phyloP scores from a whole-genome alignment of 441 rosid species.

The Populus tomentosa region DNA sequence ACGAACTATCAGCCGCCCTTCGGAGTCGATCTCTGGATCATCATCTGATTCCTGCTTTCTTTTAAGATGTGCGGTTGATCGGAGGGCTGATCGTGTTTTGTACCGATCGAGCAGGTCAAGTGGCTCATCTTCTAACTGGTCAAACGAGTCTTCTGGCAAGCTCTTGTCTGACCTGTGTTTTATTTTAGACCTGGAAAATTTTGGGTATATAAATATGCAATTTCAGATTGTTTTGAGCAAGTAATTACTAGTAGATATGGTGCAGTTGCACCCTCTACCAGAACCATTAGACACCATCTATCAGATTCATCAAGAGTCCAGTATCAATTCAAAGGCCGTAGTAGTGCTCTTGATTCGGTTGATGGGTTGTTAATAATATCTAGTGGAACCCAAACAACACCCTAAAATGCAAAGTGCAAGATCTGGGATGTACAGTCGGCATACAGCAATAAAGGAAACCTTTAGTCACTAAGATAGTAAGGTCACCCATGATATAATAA shows the following conservation, averaged over 20 bases:
- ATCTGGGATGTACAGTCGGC: neutral
- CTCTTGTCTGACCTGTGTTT: constrained; percentile 46
- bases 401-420: neutral
- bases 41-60: constrained; percentile 72
- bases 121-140: constrained; percentile 84
- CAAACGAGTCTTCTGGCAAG: constrained; percentile 63
- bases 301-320: neutral
- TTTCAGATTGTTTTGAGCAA: neutral
- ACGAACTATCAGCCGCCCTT: constrained; percentile 64
- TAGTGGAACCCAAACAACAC: neutral
- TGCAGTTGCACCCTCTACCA: too few relatives aligned
- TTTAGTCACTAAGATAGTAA: neutral
- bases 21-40: constrained; percentile 73
- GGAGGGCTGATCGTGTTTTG: constrained; percentile 74
- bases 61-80: constrained; percentile 51
- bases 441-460: neutral
- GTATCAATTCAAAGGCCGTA: too few relatives aligned
- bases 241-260: neutral
- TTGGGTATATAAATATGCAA: neutral
- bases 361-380: neutral
- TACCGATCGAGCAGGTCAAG: constrained; percentile 78
- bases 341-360: neutral
- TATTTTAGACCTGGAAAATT: constrained; percentile 50
- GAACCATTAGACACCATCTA: neutral
- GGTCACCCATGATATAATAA: neutral